Evolutionary conservation across 2,329 filamentous ascomycete genomes (phyloP).

Genomic region (Cladophialophora yegresii): DNA sequence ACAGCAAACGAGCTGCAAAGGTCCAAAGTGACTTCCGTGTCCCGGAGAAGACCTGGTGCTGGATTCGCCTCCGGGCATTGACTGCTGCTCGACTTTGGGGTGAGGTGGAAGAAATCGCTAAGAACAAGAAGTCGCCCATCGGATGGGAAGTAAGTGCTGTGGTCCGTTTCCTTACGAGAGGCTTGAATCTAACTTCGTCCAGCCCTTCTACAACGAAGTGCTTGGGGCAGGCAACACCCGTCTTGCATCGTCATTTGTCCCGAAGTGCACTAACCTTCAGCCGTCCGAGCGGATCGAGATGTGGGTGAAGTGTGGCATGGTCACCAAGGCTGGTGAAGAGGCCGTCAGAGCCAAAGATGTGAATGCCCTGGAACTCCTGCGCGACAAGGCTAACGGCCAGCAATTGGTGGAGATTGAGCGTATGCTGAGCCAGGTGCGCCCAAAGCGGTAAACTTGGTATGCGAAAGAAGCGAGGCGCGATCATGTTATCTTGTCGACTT

Average conservation of each 20-base stretch:
- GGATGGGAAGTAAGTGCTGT: conserved; percentile 79
- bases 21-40: conserved; percentile 91
- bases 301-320: conserved; percentile 95
- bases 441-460: conserved; percentile 42
- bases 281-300: conserved; percentile 75
- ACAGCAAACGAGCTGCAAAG: conserved; percentile 81
- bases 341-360: conserved; percentile 79
- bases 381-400: conserved; percentile 70
- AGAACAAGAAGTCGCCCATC: conserved; percentile 79
- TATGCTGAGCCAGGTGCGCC: conserved; percentile 61
- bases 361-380: conserved; percentile 70
- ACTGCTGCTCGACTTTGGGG: conserved; percentile 89
- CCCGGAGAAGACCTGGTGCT: conserved; percentile 85
- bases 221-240: conserved; percentile 87
- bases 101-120: conserved; percentile 81
- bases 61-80: conserved; percentile 79
- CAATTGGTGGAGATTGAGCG: conserved; percentile 80
- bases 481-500: conserved; percentile 51
- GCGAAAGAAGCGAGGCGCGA: background rate
- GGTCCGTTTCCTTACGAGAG: conserved; percentile 9
- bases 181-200: conserved; percentile 20
- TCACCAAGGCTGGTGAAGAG: conserved; percentile 86
- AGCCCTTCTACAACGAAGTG: conserved; percentile 90
- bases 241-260: conserved; percentile 78
- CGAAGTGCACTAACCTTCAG: conserved; percentile 76